Evolutionary conservation across 768 basidiomycete genomes (phyloP).

Genomic region (Boletus vinaceobasis): DNA sequence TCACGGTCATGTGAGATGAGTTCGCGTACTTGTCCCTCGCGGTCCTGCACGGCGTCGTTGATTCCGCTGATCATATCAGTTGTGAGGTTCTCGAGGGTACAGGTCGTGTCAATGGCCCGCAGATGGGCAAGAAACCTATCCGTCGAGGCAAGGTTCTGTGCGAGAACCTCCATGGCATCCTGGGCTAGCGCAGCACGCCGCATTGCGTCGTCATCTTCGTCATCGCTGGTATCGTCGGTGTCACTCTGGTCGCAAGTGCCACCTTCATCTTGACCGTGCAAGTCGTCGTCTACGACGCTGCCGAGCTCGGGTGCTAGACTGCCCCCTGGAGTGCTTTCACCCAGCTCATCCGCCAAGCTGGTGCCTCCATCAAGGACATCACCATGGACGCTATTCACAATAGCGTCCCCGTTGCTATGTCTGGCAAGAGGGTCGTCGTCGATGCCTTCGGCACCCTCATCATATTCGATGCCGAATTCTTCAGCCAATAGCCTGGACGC

Average conservation of each 20-base stretch:
- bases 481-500: slow-evolving; percentile 73
- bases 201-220: slow-evolving; percentile 27
- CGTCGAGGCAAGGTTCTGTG: slow-evolving; percentile 71
- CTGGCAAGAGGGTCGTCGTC: slow-evolving; percentile 36
- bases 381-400: slow-evolving; percentile 32
- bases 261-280: slow-evolving; percentile 9
- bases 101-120: slow-evolving; percentile 57
- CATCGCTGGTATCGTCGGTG: slow-evolving; percentile 17
- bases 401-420: slow-evolving; percentile 25
- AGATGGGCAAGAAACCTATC: slow-evolving; percentile 74
- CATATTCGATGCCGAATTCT: slow-evolving; percentile 88
- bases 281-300: slow-evolving; percentile 18
- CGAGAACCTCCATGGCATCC: slow-evolving; percentile 72
- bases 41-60: slow-evolving; percentile 70
- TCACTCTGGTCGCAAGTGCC: slow-evolving; percentile 12
- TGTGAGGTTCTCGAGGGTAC: slow-evolving; percentile 62
- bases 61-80: slow-evolving; percentile 74
- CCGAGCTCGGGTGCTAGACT: slow-evolving; percentile 26
- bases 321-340: slow-evolving; percentile 14
- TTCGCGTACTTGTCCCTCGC: slow-evolving; percentile 79
- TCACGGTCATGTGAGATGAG: slow-evolving; percentile 76
- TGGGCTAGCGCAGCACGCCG: slow-evolving; percentile 27
- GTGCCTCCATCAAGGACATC: slow-evolving; percentile 23
- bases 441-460: slow-evolving; percentile 81
- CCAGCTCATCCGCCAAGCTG: slow-evolving; percentile 46